These are phyloP conservation scores for Vitis cinerea DNA, from an alignment of 164 flowering plant genomes.

Conservation along the genomic window DNA sequence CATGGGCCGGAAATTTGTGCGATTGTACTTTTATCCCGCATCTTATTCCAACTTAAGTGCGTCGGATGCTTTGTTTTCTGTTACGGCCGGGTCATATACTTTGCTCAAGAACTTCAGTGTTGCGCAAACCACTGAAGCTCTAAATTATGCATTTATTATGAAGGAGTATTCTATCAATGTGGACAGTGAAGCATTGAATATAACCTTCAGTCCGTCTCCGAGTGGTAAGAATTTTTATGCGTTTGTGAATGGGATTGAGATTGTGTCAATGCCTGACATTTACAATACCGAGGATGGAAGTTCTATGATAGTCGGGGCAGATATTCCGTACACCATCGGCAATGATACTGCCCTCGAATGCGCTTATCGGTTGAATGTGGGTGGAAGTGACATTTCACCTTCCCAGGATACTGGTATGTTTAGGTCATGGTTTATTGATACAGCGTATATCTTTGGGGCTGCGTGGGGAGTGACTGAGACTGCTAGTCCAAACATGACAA, in stretches of 20 bases:
- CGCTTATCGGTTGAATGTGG: slow-evolving; percentile 74
- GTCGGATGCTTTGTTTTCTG: slow-evolving; percentile 53
- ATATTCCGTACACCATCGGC: slow-evolving; percentile 23
- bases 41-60: slow-evolving; percentile 48
- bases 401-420: slow-evolving; percentile 57
- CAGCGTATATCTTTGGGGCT: slow-evolving; percentile 46
- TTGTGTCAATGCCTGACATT: slow-evolving; percentile 76
- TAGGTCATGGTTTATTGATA: slow-evolving; percentile 69
- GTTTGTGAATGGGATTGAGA: slow-evolving; percentile 90
- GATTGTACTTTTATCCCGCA: slow-evolving; percentile 71
- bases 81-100: slow-evolving; percentile 43
- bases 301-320: slow-evolving; percentile 40
- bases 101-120: slow-evolving; percentile 75
- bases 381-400: slow-evolving; percentile 66
- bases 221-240: slow-evolving; percentile 55
- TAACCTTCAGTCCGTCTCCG: slow-evolving; percentile 63
- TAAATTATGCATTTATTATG: slow-evolving; percentile 51
- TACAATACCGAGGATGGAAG: slow-evolving; percentile 34
- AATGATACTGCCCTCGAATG: slow-evolving; percentile 71
- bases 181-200: slow-evolving; percentile 33
- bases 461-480: slow-evolving; percentile 52
- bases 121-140: slow-evolving; percentile 54
- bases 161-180: slow-evolving; percentile 72
- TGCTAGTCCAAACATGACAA: slow-evolving; percentile 30
- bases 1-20: slow-evolving; percentile 66